Evolutionary conservation across 2,329 filamentous ascomycete species (phyloP).

Genomic region (Talaromyces sp.): DNA sequence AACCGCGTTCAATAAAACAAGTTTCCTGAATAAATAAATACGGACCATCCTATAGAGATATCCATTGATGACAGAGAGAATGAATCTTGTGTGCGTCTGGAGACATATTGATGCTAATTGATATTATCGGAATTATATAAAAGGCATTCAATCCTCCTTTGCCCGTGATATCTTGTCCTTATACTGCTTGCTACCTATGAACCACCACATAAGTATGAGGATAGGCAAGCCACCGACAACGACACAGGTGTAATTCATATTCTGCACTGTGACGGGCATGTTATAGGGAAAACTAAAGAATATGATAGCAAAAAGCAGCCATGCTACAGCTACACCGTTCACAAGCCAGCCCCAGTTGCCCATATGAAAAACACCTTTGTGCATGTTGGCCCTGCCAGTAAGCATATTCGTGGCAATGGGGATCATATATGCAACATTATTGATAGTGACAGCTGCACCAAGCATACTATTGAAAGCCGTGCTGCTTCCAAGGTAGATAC

Average conservation of each 20-base stretch:
- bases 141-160: constrained; percentile 29
- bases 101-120: background rate
- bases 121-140: background rate
- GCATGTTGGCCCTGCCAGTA: constrained; percentile 38
- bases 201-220: constrained; percentile 38
- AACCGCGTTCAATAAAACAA: background rate
- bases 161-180: constrained; percentile 21
- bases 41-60: background rate
- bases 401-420: constrained; percentile 44
- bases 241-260: constrained; percentile 48
- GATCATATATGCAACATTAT: constrained; percentile 42
- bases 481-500: constrained; percentile 60
- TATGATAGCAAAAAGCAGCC: constrained; percentile 46
- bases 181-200: constrained; percentile 20
- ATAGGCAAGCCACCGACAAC: constrained; percentile 38
- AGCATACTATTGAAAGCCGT: constrained; percentile 59
- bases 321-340: constrained; percentile 41
- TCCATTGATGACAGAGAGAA: too few species aligned
- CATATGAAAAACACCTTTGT: constrained; percentile 41
- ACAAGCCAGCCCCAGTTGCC: constrained; percentile 36
- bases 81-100: background rate
- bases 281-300: constrained; percentile 43
- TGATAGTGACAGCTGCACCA: constrained; percentile 30
- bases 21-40: background rate
- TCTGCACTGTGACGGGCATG: constrained; percentile 32